These are phyloP conservation scores for Ceratocystis huliohia DNA, from an alignment of 2,329 filamentous ascomycete genomes.

Conservation along the genomic window DNA sequence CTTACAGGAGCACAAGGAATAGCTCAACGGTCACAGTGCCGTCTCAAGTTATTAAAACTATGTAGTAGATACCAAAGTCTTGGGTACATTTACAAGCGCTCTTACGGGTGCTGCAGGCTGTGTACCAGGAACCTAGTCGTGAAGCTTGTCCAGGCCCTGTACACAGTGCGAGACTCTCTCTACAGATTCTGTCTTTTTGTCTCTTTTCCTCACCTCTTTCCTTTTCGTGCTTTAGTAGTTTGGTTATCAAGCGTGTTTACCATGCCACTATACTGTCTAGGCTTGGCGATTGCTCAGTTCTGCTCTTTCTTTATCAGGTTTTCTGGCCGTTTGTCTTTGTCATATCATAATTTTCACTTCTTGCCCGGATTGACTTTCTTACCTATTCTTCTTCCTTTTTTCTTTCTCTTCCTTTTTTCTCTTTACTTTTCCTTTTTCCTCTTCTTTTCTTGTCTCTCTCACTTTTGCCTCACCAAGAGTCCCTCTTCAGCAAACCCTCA, in stretches of 20 bases:
- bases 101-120: not conserved
- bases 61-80: not conserved
- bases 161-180: not conserved
- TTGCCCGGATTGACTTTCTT: not conserved
- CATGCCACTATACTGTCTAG: not conserved
- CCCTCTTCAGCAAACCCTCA: not conserved
- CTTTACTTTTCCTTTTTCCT: not conserved
- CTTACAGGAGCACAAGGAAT: conserved; percentile 6
- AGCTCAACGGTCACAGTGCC: conserved; percentile 2
- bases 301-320: not conserved
- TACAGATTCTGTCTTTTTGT: not conserved
- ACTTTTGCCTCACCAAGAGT: not conserved
- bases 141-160: not conserved
- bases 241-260: conserved; percentile 5
- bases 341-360: conserved; percentile 8
- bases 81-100: not conserved
- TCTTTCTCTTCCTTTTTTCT: not conserved
- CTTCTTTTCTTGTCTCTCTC: not conserved
- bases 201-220: not conserved
- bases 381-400: not conserved
- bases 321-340: conserved; percentile 7
- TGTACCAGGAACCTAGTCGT: not conserved
- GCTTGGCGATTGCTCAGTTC: conserved; percentile 1
- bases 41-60: not conserved
- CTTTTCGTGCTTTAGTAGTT: not conserved